Percentiles rank a stretch among this genome's conserved stretches.
Conservation (phyloP, 1,284 basidiomycete genomes). For the Ustilago nuda region DNA sequence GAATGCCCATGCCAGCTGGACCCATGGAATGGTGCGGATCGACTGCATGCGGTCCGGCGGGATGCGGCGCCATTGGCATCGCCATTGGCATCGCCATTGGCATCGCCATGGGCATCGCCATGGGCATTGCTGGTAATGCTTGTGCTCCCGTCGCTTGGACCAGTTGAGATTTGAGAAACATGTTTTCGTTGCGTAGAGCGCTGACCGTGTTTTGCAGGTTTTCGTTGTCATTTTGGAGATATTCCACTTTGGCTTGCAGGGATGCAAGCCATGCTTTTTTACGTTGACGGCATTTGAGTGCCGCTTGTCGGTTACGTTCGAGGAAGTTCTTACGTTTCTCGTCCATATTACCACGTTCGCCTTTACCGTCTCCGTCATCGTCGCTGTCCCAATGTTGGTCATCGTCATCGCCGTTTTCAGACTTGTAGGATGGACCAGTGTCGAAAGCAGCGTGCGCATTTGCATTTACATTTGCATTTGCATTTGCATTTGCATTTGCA, state of each 20-base stretch:
- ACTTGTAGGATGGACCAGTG: conserved; percentile 33
- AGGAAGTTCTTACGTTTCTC: conserved; percentile 68
- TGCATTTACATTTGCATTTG: conserved; percentile 3
- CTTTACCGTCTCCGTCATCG: conserved; percentile 45
- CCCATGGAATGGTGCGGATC: conserved; percentile 38
- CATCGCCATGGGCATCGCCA: conserved; percentile 35
- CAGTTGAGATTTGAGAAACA: conserved; percentile 65
- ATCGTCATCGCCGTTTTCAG: conserved; percentile 70
- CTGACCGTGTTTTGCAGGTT: conserved; percentile 76
- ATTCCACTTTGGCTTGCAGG: conserved; percentile 92
- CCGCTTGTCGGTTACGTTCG: conserved; percentile 74
- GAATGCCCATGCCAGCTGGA: conserved; percentile 33
- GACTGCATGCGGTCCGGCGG: conserved; percentile 14
- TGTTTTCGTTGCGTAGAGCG: conserved; percentile 73
- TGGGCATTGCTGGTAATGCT: conserved; percentile 28
- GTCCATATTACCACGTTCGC: conserved; percentile 68
- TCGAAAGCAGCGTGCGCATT: neutral
- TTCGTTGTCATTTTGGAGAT: conserved; percentile 89
- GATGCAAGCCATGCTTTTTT: conserved; percentile 97
- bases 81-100: conserved; percentile 35
- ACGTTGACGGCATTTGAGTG: conserved; percentile 96
- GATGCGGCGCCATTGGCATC: conserved; percentile 28
- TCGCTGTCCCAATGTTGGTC: conserved; percentile 47
- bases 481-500: conserved; percentile 64
- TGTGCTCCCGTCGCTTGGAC: conserved; percentile 53